These are phyloP conservation scores for Coniochaeta pulveracea DNA, from an alignment of 2,329 filamentous ascomycete genomes.

Conservation along the genomic window DNA sequence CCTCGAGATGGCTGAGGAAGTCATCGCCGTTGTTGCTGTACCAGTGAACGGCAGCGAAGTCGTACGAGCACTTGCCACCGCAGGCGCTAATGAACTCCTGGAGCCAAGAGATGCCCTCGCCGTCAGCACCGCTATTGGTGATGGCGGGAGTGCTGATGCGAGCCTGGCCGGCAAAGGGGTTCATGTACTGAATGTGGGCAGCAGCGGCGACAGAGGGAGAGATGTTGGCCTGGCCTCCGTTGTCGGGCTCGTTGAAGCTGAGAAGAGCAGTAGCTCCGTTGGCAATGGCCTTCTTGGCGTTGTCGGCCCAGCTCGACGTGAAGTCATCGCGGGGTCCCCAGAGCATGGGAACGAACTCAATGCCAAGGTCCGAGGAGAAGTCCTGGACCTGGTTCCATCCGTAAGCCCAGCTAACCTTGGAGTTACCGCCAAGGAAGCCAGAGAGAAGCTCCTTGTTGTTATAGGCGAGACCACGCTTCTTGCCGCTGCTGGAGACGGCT, in stretches of 20 bases:
- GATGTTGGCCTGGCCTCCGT: slow-evolving; percentile 46
- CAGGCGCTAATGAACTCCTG: slow-evolving; percentile 39
- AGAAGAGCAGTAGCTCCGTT: slow-evolving; percentile 46
- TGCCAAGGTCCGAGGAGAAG: slow-evolving; percentile 25
- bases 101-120: slow-evolving; percentile 46
- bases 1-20: slow-evolving; percentile 42
- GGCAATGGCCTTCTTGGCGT: slow-evolving; percentile 38
- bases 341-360: slow-evolving; percentile 57
- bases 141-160: slow-evolving; percentile 48
- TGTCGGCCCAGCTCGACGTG: slow-evolving; percentile 35
- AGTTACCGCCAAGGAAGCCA: slow-evolving; percentile 30
- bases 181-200: slow-evolving; percentile 41
- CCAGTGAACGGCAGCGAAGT: slow-evolving; percentile 55
- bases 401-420: slow-evolving; percentile 48
- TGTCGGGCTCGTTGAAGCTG: slow-evolving; percentile 65
- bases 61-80: slow-evolving; percentile 35
- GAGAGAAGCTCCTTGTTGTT: slow-evolving; percentile 44
- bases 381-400: slow-evolving; percentile 50
- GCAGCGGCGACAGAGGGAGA: slow-evolving; percentile 37
- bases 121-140: slow-evolving; percentile 41
- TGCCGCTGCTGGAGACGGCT: slow-evolving; percentile 12
- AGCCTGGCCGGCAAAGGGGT: slow-evolving; percentile 39
- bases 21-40: slow-evolving; percentile 39
- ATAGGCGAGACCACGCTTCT: slow-evolving; percentile 59
- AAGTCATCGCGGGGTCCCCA: slow-evolving; percentile 39